Evolutionary conservation across 257 asterid species (phyloP).

Genomic region (Handroanthus guayacan): DNA sequence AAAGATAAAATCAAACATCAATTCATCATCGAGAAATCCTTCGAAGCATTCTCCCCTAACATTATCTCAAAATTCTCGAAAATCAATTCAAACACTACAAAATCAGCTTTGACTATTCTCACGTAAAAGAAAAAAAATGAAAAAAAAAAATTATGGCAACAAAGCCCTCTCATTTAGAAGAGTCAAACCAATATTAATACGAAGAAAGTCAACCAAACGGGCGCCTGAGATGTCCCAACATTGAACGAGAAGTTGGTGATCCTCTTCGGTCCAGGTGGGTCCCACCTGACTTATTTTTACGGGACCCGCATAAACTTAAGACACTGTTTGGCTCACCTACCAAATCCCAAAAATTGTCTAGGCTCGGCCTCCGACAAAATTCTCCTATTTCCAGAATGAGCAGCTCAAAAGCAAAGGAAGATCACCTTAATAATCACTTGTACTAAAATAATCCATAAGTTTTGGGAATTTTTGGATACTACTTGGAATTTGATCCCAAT

Average conservation of each 20-base stretch:
- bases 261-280: slow-evolving; percentile 28
- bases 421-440: slow-evolving; percentile 28
- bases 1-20: no score
- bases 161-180: neutral
- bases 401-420: slow-evolving; percentile 41
- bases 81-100: no score
- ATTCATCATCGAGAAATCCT: no score
- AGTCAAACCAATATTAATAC: slow-evolving; percentile 13
- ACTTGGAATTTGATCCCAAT: slow-evolving; percentile 37
- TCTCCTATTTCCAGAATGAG: slow-evolving; percentile 34
- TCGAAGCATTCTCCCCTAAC: no score
- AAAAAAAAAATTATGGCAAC: no score
- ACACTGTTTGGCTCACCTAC: slow-evolving; percentile 53
- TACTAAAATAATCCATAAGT: slow-evolving; percentile 9
- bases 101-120: no score
- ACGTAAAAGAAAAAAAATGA: no score
- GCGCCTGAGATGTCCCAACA: slow-evolving; percentile 27
- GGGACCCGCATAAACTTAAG: slow-evolving; percentile 35
- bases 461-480: slow-evolving; percentile 22
- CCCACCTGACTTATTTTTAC: slow-evolving; percentile 12
- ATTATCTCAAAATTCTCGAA: no score
- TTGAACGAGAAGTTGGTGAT: slow-evolving; percentile 31
- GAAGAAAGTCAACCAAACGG: neutral
- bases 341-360: slow-evolving; percentile 37
- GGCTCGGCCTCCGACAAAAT: slow-evolving; percentile 47